Evolutionary conservation across 306 rosid species (phyloP).

Genomic region (Pterocarpus macrocarpus): DNA sequence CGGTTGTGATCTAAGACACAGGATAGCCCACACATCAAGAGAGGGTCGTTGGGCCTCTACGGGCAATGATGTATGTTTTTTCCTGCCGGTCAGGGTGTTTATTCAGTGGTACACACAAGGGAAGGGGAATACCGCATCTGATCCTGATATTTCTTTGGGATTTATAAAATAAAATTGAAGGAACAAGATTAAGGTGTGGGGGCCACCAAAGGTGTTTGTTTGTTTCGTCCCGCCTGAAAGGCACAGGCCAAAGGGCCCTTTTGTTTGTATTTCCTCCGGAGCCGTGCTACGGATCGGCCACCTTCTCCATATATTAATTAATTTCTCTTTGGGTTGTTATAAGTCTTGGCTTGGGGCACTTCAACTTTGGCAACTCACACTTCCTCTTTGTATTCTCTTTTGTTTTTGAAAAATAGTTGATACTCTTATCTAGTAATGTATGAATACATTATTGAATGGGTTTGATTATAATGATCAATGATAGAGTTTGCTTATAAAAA

Average conservation of each 20-base stretch:
- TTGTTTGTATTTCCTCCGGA: slow-evolving; percentile 1
- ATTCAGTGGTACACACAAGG: too few relatives aligned
- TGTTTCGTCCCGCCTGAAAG: too few relatives aligned
- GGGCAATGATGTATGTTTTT: not conserved
- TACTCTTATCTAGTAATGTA: not conserved
- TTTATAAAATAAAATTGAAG: not conserved
- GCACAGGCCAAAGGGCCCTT: not conserved
- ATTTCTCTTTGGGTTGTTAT: not conserved
- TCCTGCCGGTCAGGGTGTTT: not conserved
- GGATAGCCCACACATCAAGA: not conserved
- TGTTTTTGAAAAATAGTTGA: too few relatives aligned
- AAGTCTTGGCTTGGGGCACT: too few relatives aligned
- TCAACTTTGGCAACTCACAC: not conserved
- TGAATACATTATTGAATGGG: not conserved
- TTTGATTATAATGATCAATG: not conserved
- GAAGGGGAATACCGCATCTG: not conserved
- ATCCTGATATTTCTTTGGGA: not conserved
- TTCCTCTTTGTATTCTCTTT: not conserved
- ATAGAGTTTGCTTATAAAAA: not conserved
- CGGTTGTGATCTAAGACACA: not conserved
- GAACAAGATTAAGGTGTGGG: not conserved
- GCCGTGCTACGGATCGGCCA: slow-evolving; percentile 45
- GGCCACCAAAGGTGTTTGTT: too few relatives aligned
- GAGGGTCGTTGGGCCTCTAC: slow-evolving; percentile 12
- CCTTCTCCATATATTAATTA: not conserved